phyloP scores from a whole-genome alignment of 2,329 filamentous ascomycete species.

The Alternaria sp. region DNA sequence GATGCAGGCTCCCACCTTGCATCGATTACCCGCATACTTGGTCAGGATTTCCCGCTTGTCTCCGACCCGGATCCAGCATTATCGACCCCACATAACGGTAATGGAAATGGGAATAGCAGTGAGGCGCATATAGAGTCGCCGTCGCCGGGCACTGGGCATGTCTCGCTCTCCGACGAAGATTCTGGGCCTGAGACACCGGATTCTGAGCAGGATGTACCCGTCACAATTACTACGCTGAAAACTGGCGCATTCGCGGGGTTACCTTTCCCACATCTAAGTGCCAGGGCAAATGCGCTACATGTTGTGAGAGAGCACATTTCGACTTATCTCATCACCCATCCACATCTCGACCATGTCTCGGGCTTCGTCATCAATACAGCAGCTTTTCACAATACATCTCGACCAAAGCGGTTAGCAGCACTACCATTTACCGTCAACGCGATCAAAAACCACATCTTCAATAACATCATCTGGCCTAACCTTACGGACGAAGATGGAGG shows the following conservation, averaged over 20 bases:
- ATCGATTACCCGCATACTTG: slow-evolving; percentile 80
- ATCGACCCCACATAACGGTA: slow-evolving; percentile 21
- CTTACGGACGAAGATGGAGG: slow-evolving; percentile 95
- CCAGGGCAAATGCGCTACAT: slow-evolving; percentile 79
- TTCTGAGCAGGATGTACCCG: slow-evolving; percentile 31
- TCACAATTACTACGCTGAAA: slow-evolving; percentile 62
- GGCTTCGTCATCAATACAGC: slow-evolving; percentile 95
- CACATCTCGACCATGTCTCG: slow-evolving; percentile 93
- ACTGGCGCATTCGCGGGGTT: slow-evolving; percentile 81
- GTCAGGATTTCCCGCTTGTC: slow-evolving; percentile 59
- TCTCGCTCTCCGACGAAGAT: slow-evolving; percentile 35
- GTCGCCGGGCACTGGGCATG: slow-evolving; percentile 32
- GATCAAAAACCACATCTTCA: slow-evolving; percentile 94
- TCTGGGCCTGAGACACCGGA: slow-evolving; percentile 34
- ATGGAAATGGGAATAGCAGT: slow-evolving; percentile 23
- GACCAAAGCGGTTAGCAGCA: slow-evolving; percentile 84
- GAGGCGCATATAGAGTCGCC: slow-evolving; percentile 24
- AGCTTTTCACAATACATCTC: slow-evolving; percentile 74
- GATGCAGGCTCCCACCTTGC: slow-evolving; percentile 91
- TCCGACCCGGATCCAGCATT: slow-evolving; percentile 25
- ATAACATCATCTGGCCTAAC: slow-evolving; percentile 98
- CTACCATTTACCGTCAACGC: slow-evolving; percentile 88
- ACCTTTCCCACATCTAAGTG: slow-evolving; percentile 68
- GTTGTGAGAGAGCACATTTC: slow-evolving; percentile 81
- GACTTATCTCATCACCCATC: slow-evolving; percentile 91